Evolutionary conservation across 108 stramenopile genomes (phyloP).

Genomic region (Mayamaea pseudoterrestris): DNA sequence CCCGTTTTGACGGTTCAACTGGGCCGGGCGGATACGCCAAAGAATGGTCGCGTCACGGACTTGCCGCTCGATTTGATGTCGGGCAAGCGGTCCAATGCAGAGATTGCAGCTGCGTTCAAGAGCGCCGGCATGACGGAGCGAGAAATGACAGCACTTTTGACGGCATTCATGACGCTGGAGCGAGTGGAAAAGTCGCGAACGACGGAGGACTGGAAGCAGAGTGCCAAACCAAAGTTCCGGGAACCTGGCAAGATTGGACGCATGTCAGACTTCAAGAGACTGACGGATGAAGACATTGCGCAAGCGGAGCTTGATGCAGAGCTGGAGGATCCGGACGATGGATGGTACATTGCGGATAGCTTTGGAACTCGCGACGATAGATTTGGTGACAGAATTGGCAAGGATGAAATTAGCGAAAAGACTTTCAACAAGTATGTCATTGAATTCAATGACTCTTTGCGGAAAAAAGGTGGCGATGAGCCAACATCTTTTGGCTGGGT

Average conservation of each 20-base stretch:
- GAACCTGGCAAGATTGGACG: constrained; percentile 79
- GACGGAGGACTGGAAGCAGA: constrained; percentile 61
- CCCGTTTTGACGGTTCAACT: constrained; percentile 63
- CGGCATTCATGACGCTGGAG: constrained; percentile 56
- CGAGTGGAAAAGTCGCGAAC: constrained; percentile 53
- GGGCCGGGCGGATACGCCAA: constrained; percentile 50
- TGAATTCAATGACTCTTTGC: constrained; percentile 10
- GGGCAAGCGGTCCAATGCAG: constrained; percentile 32
- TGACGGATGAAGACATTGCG: constrained; percentile 72
- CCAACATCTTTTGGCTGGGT: constrained; percentile 26
- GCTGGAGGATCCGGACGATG: constrained; percentile 64
- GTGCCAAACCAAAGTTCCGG: constrained; percentile 59
- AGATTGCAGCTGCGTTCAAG: constrained; percentile 31
- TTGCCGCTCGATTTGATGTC: constrained; percentile 48
- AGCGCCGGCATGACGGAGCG: constrained; percentile 70
- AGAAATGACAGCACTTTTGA: constrained; percentile 77
- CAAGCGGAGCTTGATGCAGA: constrained; percentile 36
- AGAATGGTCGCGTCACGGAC: constrained; percentile 17
- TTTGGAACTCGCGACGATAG: constrained; percentile 69
- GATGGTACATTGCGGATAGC: constrained; percentile 80
- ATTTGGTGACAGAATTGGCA: constrained; percentile 50
- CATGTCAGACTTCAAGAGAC: constrained; percentile 67
- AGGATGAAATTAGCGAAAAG: constrained; percentile 35
- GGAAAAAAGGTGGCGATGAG: constrained; percentile 1
- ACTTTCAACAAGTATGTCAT: constrained; percentile 55